Evolutionary conservation across 768 basidiomycete species (phyloP).

Genomic region (Neoboletus subvelutipes): DNA sequence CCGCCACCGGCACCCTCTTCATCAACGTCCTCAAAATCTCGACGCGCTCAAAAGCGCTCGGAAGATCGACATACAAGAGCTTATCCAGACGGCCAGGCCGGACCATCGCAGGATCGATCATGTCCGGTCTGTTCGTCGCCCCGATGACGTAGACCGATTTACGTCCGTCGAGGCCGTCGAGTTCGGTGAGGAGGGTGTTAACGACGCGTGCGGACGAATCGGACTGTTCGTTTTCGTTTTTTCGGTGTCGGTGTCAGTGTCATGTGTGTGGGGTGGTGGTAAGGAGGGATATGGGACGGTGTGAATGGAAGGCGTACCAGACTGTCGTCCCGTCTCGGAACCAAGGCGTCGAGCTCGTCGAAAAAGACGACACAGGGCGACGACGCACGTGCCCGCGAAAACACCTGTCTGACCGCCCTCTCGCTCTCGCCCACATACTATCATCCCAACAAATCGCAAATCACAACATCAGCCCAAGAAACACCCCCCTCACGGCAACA

Average conservation of each 20-base stretch:
- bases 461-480: background rate
- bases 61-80: constrained; percentile 89
- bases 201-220: constrained; percentile 93
- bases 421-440: constrained; percentile 99
- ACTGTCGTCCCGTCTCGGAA: constrained; percentile 86
- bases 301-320: constrained; percentile 55
- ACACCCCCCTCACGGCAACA: background rate
- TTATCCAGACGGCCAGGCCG: constrained; percentile 96
- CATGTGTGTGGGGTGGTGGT: background rate
- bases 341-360: constrained; percentile 90
- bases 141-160: constrained; percentile 92
- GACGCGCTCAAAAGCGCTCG: constrained; percentile 64
- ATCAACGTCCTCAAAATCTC: constrained; percentile 83
- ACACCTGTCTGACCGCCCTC: constrained; percentile 90
- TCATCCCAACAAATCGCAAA: background rate
- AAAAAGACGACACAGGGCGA: constrained; percentile 96
- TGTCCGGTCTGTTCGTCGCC: constrained; percentile 93
- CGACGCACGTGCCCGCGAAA: constrained; percentile 89
- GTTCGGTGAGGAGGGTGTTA: constrained; percentile 87
- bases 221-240: constrained; percentile 48
- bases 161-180: constrained; percentile 86
- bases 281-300: background rate
- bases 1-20: constrained; percentile 61
- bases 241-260: too few species aligned
- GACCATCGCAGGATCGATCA: constrained; percentile 98